Base-by-base conservation (phyloP, 306 rosid species). In the Potentilla sterilis region DNA sequence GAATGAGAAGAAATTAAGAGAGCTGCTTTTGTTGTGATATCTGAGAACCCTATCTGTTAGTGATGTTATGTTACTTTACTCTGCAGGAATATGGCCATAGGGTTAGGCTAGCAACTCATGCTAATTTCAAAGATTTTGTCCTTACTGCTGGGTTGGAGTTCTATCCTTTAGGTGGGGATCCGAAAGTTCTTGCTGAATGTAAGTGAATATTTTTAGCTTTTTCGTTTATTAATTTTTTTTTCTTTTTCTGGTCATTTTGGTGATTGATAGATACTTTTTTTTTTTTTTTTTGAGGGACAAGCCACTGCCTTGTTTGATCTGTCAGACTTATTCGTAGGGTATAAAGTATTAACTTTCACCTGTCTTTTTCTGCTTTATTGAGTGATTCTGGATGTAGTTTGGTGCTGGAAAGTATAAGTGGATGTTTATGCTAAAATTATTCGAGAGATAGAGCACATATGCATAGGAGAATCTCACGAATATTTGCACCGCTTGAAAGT, bases 121-220 rank as follows among this genome's bases (percentile, higher is more conserved):
- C 86, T 75, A 95, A 92, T 83, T 95, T 95, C 79, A 91, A 89
- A 85, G 98, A 95, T 76, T 95, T 92, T 77, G 91, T 95, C 73
- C 83, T 89, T 80, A 71, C 83, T 67, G 88, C 90, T 70, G 98
- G 98, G 67, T 83, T 95, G 92, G 98, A 95, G 80, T 90, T 92
- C 88, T 95, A 52, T 86, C 93, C 97, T 70, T 81, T 95, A 76
- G 97, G 98, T 70, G 97, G 98, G 80, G 98, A 95, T 84, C 97
- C 98, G 64, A 92, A 92, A 90, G 88, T 95, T 87, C 98, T 95
- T 74, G 98, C 98, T 76, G 97, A 87, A 44, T 95, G 98, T 95
- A 85, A 92, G 98, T 86, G 76, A 79, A 79, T 72, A 47, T 82
- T 70, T 16, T 40, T 18, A 70, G 44, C 58, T 61, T 6, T 61